phyloP scores from a whole-genome alignment of 2,329 filamentous ascomycete genomes.

The Penicillium sp. region DNA sequence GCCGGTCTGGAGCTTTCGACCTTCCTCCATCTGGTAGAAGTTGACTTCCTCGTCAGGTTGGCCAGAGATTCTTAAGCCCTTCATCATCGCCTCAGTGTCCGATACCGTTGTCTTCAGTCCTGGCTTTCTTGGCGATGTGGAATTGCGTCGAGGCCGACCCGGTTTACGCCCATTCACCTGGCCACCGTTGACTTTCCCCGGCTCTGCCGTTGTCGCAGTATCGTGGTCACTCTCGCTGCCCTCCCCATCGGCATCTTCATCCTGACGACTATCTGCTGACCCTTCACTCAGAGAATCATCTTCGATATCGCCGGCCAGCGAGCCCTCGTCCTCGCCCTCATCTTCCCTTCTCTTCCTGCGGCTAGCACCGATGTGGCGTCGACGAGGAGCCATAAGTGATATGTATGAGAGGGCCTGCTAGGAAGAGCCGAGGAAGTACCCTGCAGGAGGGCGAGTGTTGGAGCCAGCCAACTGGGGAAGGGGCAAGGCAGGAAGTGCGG shows the following conservation, averaged over 20 bases:
- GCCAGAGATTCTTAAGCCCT: conserved; percentile 53
- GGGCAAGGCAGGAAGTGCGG: conserved; percentile 15
- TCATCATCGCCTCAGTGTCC: conserved; percentile 62
- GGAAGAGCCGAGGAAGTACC: background rate
- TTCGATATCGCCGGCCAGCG: conserved; percentile 51
- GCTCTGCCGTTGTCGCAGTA: conserved; percentile 29
- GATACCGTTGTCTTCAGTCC: conserved; percentile 41
- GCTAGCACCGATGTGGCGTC: conserved; percentile 46
- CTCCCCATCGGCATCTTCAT: conserved; percentile 59
- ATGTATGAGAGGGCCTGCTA: background rate
- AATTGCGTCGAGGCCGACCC: conserved; percentile 33
- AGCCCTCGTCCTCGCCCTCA: conserved; percentile 50
- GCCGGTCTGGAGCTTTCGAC: conserved; percentile 26
- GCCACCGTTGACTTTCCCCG: conserved; percentile 21
- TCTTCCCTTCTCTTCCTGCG: conserved; percentile 47
- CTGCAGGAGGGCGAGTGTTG: conserved; percentile 5
- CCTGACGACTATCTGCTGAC: conserved; percentile 56
- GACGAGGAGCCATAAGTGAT: conserved; percentile 42
- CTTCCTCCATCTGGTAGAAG: conserved; percentile 48
- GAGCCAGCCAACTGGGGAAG: conserved; percentile 9
- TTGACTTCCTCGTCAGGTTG: conserved; percentile 44
- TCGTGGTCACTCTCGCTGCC: conserved; percentile 58
- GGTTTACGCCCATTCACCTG: conserved; percentile 30
- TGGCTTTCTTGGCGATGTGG: conserved; percentile 32
- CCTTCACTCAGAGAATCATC: conserved; percentile 65